Evolutionary conservation across 2,329 filamentous ascomycete species (phyloP), one percentile per base, ranked within the genome.

Genomic region (Hypomyces rosellus): DNA sequence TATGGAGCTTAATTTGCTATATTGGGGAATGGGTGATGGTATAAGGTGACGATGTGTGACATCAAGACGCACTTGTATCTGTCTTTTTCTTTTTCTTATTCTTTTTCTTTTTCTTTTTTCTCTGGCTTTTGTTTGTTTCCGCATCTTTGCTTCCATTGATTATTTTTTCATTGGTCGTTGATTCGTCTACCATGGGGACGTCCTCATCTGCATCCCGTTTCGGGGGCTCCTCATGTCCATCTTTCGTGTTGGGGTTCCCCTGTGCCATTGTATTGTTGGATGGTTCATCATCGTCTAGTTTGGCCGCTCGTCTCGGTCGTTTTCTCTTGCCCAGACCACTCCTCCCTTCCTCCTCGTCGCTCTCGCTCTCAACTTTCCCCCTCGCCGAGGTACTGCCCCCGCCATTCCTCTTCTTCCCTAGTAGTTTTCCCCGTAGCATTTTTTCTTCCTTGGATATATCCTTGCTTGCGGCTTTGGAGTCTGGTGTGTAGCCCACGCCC

Each of bases 401-500:
- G 11, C 49, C 53, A 12, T 14, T 44, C 44, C 45, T 55, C 40
- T 56, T 50, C 51, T 55, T 54, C 15, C 65, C 66, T 18, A 65
- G 59, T 15, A 66, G 33, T 42, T 61, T 59, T 3, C 63, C 61
- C 51, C 64, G 61, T 47, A 72, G 56, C 53, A 65, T 58, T 46
- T 58, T 61, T 49, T 66, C 61, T 46, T 61, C 57, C 20, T 58
- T 59, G 2, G 55, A 49, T 48, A 13, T 59, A 33, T 59, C 55
- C 25, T 57, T 58, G 36, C 58, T 50, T 9, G 58, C 48, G 22
- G 58, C 47, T 14, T 59, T 61, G 6, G 47, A 49, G 6, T 64
- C 55, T 3, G 66, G 57, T 9, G 63, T 59, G 58, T 69, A 74
- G 8, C 73, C 74, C 9, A 75, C 56, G 34, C 73, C 74, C 20